Evolutionary conservation across 202 grass and related monocot species (phyloP), one percentile per base, ranked within the genome.

Genomic region (Digitaria exilis): DNA sequence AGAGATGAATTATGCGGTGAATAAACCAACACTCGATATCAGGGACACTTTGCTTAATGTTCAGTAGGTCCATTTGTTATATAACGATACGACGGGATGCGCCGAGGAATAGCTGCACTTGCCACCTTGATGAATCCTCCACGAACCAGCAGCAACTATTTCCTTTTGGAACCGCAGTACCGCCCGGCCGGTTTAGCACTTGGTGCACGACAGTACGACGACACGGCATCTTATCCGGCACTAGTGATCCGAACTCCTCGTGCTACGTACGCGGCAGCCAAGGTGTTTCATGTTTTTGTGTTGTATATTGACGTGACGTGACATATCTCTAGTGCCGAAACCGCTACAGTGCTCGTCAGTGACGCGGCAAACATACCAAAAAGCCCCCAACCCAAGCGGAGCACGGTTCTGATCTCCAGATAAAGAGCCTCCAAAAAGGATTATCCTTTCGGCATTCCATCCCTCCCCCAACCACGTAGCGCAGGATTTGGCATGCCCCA

Each of bases 401-500:
- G 14, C 28, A 31, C 58, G 58, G 26, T 62, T 62, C 58, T 62
- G 13, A 62, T 62, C 25, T 31, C 25, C 57, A 15, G 24, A 57
- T 4, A 60, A 58, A 29, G 25, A 15, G 24, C 25, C 57, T 26
- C 29, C 13, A 22, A 28, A 59, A 25, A 59, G 56, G 4, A 60
- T 14, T 26, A 28, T 2, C 28, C 59, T 31, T 62, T 63, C 48
- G 82, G 29, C 62, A 60, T 77, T 7, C 55, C 76, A 2, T 32
- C 82, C 34, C 73, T 46, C 50, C n/a, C 42, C 77, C 69, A 41
- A 56, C 73, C 25, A 75, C 73, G 50, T 66, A 75, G 13, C 57
- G 22, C 50, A 54, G 72, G 22, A 77, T 84, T 77, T 28, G 71
- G 82, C 72, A 77, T 69, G 82, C 6, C 76, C 49, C 54, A 41